Percentiles rank a stretch among this genome's conserved stretches.
phyloP scores from a whole-genome alignment of 495 filamentous ascomycete species.

The Aspergillus haitiensis region DNA sequence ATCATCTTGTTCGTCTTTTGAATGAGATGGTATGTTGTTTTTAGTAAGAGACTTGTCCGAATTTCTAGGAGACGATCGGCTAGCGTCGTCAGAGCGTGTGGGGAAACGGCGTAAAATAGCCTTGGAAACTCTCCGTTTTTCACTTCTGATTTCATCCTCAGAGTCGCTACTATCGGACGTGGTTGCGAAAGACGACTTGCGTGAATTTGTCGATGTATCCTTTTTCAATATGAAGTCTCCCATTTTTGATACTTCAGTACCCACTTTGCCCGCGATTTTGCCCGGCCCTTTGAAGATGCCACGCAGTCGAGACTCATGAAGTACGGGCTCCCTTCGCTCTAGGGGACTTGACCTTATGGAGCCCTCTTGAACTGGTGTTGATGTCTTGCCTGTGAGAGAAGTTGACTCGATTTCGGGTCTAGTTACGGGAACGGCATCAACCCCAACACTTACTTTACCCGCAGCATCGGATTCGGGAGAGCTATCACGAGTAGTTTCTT shows the following conservation, averaged over 20 bases:
- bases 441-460: slow-evolving; percentile 22
- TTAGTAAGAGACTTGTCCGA: slow-evolving; percentile 36
- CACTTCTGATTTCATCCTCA: slow-evolving; percentile 36
- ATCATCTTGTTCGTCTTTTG: slow-evolving; percentile 40
- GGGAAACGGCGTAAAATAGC: slow-evolving; percentile 35
- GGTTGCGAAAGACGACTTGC: slow-evolving; percentile 42
- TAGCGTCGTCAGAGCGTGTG: slow-evolving; percentile 38
- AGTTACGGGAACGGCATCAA: slow-evolving; percentile 22
- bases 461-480: slow-evolving; percentile 21
- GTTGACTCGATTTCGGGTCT: slow-evolving; percentile 31
- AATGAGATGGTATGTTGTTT: slow-evolving; percentile 42
- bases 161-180: slow-evolving; percentile 47
- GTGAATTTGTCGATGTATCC: slow-evolving; percentile 35
- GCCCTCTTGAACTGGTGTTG: slow-evolving; percentile 33
- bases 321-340: slow-evolving; percentile 30
- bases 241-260: slow-evolving; percentile 57
- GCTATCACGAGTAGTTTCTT: slow-evolving; percentile 29
- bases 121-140: slow-evolving; percentile 33
- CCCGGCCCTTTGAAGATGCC: slow-evolving; percentile 56
- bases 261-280: slow-evolving; percentile 54
- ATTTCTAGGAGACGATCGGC: slow-evolving; percentile 32
- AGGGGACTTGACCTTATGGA: slow-evolving; percentile 20
- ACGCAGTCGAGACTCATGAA: slow-evolving; percentile 44
- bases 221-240: slow-evolving; percentile 58
- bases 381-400: slow-evolving; percentile 34